Conservation (phyloP, 73 alveolate species). For the Tetrahymena malaccensis region DNA sequence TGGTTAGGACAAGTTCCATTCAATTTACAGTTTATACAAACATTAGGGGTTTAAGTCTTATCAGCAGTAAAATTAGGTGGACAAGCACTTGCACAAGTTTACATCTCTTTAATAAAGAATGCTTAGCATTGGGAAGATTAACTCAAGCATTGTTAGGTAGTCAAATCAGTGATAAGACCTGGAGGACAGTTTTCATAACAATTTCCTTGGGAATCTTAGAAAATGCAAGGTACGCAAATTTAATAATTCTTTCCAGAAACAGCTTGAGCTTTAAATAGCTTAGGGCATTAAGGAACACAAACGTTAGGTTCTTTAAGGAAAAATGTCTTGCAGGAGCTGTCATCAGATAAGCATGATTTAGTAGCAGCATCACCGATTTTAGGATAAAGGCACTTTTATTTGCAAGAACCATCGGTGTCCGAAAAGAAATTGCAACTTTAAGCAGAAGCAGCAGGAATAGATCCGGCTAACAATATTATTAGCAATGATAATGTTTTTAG, state of each 20-base stretch:
- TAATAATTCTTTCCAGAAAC: background rate
- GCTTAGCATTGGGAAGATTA: background rate
- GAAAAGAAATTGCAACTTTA: background rate
- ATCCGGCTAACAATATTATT: background rate
- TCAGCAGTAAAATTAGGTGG: background rate
- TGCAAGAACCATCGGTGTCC: background rate
- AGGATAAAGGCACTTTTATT: background rate
- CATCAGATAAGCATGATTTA: too few species aligned
- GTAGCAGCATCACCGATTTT: background rate
- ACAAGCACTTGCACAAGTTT: background rate
- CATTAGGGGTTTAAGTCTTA: background rate
- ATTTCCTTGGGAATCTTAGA: background rate
- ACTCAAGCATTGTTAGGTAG: background rate
- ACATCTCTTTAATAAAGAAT: background rate
- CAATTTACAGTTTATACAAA: background rate
- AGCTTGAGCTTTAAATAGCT: background rate
- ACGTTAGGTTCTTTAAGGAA: background rate
- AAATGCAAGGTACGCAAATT: background rate
- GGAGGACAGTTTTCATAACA: background rate
- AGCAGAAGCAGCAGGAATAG: background rate
- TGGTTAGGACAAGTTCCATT: background rate
- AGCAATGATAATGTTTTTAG: background rate
- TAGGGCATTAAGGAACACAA: background rate
- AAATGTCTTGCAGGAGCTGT: background rate
- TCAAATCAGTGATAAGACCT: background rate